Evolutionary conservation across 2,329 filamentous ascomycete species (phyloP), one percentile per base, ranked within the genome.

Genomic region (Colletotrichum sp.): DNA sequence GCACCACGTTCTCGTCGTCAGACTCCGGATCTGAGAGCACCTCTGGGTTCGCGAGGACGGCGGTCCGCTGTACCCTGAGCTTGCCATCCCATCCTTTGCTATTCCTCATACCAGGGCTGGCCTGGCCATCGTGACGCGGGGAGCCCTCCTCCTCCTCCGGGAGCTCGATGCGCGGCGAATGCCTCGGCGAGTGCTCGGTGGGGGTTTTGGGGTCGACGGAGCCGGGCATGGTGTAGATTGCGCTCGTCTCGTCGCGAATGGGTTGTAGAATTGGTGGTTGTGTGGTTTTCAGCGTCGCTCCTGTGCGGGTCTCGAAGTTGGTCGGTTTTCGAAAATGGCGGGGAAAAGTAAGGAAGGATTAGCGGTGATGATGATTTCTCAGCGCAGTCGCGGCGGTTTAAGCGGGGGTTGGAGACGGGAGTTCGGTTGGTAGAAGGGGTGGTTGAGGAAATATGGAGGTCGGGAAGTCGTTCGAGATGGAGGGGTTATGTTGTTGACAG

Each of bases 71-170:
- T 67, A 98, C 86, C 52, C 95, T 90, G 75, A 96, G 89, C 86
- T 96, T 96, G 78, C 95, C 95, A 84, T 96, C 95, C 95, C 95
- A 96, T 77, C 95, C 95, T 81, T 90, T 92, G 85, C 90, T 92
- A 79, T 92, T 90, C 78, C 87, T 88, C 66, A 91, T 83, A 15
- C 85, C 86, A 6, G 88, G 87, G 78, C 88, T 90, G 18, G 84
- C 79, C 72, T 88, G 85, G 69, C 82, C 86, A 8, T 89, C 86
- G 70, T 83, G 81, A 18, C 80, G 82, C 9, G 86, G 84, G 7
- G 85, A 83, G 26, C 82, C 81, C 65, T 85, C 80, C 65, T 88
- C 85, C 24, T 72, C 72, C 74, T 89, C 86, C 24, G 86, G 84
- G 69, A 90, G 85, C 77, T 90, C 89, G 80, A 91, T 89, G 79